phyloP scores from a whole-genome alignment of 31 red algal genomes.

The Porphyra umbilicalis region DNA sequence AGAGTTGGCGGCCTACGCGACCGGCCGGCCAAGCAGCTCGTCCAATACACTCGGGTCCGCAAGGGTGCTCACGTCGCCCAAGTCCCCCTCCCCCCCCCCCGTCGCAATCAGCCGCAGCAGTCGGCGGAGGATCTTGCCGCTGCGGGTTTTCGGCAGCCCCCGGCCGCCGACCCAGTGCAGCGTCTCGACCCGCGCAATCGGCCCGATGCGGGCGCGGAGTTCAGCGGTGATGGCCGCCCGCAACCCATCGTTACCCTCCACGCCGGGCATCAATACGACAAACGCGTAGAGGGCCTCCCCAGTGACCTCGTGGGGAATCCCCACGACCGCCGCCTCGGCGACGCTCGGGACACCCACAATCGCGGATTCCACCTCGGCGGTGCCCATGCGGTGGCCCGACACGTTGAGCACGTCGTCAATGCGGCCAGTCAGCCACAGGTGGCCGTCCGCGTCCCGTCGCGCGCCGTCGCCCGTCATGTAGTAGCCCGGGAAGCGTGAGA shows the following conservation, averaged over 20 bases:
- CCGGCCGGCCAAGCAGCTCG: conserved; percentile 30
- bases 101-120: conserved; percentile 86
- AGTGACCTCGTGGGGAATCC: conserved; percentile 82
- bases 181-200: conserved; percentile 75
- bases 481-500: conserved; percentile 76
- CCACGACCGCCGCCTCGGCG: conserved; percentile 92
- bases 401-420: conserved; percentile 99
- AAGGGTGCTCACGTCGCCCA: conserved; percentile 73
- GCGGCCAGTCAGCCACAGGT: conserved; percentile 94
- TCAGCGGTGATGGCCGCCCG: conserved; percentile 28
- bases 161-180: conserved; percentile 73
- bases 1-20: conserved; percentile 4
- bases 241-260: conserved; percentile 63
- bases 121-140: conserved; percentile 97
- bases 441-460: conserved; percentile 81
- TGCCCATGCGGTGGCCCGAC: conserved; percentile 99
- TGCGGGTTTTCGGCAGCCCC: conserved; percentile 87
- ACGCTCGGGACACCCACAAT: conserved; percentile 73
- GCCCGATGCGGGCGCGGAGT: conserved; percentile 84
- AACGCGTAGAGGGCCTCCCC: conserved; percentile 93
- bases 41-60: conserved; percentile 63
- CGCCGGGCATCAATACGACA: conserved; percentile 67
- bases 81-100: conserved; percentile 32
- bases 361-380: conserved; percentile 96
- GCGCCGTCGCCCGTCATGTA: conserved; percentile 99